phyloP scores from a whole-genome alignment of 441 rosid species.

The Hura crepitans region DNA sequence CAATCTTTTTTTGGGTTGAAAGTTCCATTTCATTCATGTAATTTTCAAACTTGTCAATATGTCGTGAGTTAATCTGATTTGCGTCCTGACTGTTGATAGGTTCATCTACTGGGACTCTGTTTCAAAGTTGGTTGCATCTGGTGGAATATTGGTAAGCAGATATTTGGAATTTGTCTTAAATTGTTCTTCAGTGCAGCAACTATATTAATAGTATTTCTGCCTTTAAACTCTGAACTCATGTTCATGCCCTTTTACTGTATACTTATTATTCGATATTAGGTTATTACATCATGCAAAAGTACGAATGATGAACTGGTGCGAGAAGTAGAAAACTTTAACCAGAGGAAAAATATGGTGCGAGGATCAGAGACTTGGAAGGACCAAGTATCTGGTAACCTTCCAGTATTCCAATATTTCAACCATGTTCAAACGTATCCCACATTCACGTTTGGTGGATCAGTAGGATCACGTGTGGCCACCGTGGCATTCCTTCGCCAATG shows the following conservation, averaged over 20 bases:
- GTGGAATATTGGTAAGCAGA: slow-evolving; percentile 70
- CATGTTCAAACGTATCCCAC: slow-evolving; percentile 85
- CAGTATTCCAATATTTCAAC: slow-evolving; percentile 58
- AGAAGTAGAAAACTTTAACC: slow-evolving; percentile 70
- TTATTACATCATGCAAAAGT: slow-evolving; percentile 75
- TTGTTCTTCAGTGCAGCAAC: neutral
- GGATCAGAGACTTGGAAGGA: slow-evolving; percentile 34
- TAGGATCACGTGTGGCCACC: slow-evolving; percentile 82
- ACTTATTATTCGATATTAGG: slow-evolving; percentile 33
- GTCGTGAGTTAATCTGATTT: neutral
- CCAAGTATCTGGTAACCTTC: slow-evolving; percentile 35
- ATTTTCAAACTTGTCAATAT: neutral
- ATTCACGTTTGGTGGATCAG: slow-evolving; percentile 76
- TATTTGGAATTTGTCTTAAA: neutral
- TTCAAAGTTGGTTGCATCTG: slow-evolving; percentile 66
- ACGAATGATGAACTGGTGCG: slow-evolving; percentile 78
- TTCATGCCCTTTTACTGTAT: neutral
- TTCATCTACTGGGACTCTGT: slow-evolving; percentile 88
- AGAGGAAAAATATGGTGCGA: slow-evolving; percentile 29
- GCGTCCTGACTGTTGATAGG: slow-evolving; percentile 33
- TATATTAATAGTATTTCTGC: neutral
- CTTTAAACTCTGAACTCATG: neutral
- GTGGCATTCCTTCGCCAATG: slow-evolving; percentile 79
- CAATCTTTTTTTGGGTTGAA: neutral
- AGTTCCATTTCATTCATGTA: neutral